phyloP scores from a whole-genome alignment of 2,329 filamentous ascomycete genomes.

The Aspergillus pseudonomiae region DNA sequence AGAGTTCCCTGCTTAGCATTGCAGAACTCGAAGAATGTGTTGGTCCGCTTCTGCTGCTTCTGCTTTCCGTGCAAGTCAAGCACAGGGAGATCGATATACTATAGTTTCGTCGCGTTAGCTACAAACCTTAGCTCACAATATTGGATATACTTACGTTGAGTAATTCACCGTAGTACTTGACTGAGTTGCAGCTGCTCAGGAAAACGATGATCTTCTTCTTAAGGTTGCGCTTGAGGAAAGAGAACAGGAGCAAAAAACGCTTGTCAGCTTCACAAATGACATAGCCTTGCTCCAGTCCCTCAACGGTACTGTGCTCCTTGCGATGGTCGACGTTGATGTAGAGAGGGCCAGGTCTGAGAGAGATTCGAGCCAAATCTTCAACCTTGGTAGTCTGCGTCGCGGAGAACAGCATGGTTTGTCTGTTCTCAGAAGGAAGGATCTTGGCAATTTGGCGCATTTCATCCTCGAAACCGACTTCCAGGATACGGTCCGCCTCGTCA shows the following conservation, averaged over 20 bases:
- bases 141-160: slow-evolving; percentile 61
- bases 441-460: slow-evolving; percentile 97
- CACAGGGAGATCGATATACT: slow-evolving; percentile 88
- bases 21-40: slow-evolving; percentile 96
- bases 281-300: slow-evolving; percentile 93
- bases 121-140: neutral
- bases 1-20: slow-evolving; percentile 83
- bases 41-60: slow-evolving; percentile 98
- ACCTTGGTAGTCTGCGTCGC: slow-evolving; percentile 99
- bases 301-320: slow-evolving; percentile 88
- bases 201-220: slow-evolving; percentile 99
- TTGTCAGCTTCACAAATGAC: slow-evolving; percentile 91
- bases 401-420: slow-evolving; percentile 98
- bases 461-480: slow-evolving; percentile 98
- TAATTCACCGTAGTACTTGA: slow-evolving; percentile 93
- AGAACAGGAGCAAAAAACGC: slow-evolving; percentile 90
- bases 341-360: slow-evolving; percentile 82
- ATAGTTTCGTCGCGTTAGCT: neutral
- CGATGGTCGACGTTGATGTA: slow-evolving; percentile 96
- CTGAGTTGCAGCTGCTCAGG: slow-evolving; percentile 87
- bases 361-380: slow-evolving; percentile 93
- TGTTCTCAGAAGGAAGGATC: slow-evolving; percentile 81
- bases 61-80: slow-evolving; percentile 90
- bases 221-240: slow-evolving; percentile 86
- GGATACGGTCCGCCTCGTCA: slow-evolving; percentile 93